Evolutionary conservation across 1,139 yeast genomes (phyloP).

Genomic region (Pichia sp.): DNA sequence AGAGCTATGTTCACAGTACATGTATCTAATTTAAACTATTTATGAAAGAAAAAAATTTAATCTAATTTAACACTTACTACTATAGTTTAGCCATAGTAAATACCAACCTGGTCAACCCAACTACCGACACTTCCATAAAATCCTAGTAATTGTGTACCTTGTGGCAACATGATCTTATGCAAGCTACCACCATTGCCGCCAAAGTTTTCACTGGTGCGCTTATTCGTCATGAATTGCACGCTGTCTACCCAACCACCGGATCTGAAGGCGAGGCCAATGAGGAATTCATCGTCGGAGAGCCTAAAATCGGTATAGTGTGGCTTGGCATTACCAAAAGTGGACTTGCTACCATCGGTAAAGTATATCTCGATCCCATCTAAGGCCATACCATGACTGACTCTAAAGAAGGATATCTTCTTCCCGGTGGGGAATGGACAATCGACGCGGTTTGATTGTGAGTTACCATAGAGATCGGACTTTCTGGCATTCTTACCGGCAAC

Average conservation of each 20-base stretch:
- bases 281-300: slow-evolving; percentile 48
- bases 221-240: slow-evolving; percentile 54
- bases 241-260: slow-evolving; percentile 91
- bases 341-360: slow-evolving; percentile 17
- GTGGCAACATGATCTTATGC: slow-evolving; percentile 53
- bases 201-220: slow-evolving; percentile 39
- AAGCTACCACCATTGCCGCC: slow-evolving; percentile 73
- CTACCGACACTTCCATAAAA: slow-evolving; percentile 55
- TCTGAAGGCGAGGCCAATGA: slow-evolving; percentile 56
- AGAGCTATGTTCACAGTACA: no score
- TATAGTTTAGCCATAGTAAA: slow-evolving; percentile 36
- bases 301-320: slow-evolving; percentile 49
- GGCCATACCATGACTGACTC: slow-evolving; percentile 66
- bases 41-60: no score
- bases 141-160: slow-evolving; percentile 53
- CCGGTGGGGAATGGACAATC: slow-evolving; percentile 21
- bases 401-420: slow-evolving; percentile 38
- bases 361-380: slow-evolving; percentile 63
- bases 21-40: no score
- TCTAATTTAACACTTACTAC: no score
- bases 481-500: slow-evolving; percentile 15
- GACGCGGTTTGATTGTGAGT: slow-evolving; percentile 18
- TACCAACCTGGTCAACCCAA: slow-evolving; percentile 74
- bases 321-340: slow-evolving; percentile 55
- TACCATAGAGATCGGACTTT: slow-evolving; percentile 20